Conservation (phyloP, 2,329 filamentous ascomycete genomes). For the Fusarium newnesense region DNA sequence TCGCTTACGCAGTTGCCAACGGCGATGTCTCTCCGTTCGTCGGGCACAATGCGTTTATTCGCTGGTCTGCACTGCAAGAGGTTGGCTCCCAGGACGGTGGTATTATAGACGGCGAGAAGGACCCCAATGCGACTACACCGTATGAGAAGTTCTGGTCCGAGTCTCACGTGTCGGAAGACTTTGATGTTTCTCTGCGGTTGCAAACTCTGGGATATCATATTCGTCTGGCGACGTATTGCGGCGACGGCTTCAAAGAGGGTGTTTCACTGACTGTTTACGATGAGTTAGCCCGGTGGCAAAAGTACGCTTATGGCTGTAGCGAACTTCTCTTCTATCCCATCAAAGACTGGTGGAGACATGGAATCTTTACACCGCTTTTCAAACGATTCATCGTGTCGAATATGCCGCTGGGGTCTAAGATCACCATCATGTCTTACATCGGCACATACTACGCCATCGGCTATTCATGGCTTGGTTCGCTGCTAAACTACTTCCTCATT, state of each 20-base stretch:
- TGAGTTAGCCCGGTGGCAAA: slow-evolving; percentile 77
- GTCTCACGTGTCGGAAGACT: slow-evolving; percentile 79
- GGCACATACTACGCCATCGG: slow-evolving; percentile 70
- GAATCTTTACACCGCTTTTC: background rate
- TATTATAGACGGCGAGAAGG: slow-evolving; percentile 42
- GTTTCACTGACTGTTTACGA: slow-evolving; percentile 79
- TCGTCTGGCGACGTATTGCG: slow-evolving; percentile 74
- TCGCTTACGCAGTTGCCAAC: slow-evolving; percentile 74
- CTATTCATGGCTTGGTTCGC: slow-evolving; percentile 60
- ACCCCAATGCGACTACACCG: background rate
- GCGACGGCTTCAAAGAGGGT: slow-evolving; percentile 77
- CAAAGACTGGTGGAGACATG: background rate
- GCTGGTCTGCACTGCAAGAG: slow-evolving; percentile 60
- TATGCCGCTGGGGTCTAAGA: slow-evolving; percentile 38
- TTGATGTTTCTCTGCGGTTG: slow-evolving; percentile 73
- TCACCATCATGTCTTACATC: background rate
- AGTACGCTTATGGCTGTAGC: slow-evolving; percentile 77
- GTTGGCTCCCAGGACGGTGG: slow-evolving; percentile 49
- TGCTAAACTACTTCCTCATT: slow-evolving; percentile 76
- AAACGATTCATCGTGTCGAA: background rate
- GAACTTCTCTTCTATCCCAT: slow-evolving; percentile 77
- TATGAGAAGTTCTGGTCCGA: slow-evolving; percentile 75
- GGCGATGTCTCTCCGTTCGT: slow-evolving; percentile 81
- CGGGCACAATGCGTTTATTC: slow-evolving; percentile 79
- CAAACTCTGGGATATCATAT: slow-evolving; percentile 76